Conservation (phyloP, 495 filamentous ascomycete genomes). For the Daldinia childiae region DNA sequence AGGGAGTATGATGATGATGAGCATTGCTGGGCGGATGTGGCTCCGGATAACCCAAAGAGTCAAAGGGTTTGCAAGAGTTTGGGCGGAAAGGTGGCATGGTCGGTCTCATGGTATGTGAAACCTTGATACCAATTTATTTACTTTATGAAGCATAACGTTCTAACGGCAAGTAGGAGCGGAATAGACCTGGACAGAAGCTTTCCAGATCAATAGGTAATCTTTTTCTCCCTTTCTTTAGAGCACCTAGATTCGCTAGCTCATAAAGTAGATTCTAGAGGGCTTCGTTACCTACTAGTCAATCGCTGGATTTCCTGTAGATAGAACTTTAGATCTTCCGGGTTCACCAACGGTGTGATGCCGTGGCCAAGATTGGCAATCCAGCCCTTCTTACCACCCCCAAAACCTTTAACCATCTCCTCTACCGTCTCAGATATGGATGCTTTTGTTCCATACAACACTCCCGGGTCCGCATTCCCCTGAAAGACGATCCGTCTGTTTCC, state of each 20-base stretch:
- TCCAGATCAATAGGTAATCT: slow-evolving; percentile 24
- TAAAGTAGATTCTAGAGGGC: not conserved
- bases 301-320: slow-evolving; percentile 94
- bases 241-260: not conserved
- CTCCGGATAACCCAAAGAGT: slow-evolving; percentile 50
- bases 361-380: slow-evolving; percentile 92
- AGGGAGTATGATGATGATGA: slow-evolving; percentile 51
- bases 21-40: slow-evolving; percentile 56
- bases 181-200: slow-evolving; percentile 43
- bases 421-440: slow-evolving; percentile 82
- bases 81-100: slow-evolving; percentile 51
- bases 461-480: slow-evolving; percentile 96
- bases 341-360: slow-evolving; percentile 91
- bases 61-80: slow-evolving; percentile 56
- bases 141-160: not conserved
- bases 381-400: slow-evolving; percentile 67
- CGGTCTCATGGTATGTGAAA: slow-evolving; percentile 55
- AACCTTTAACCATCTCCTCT: slow-evolving; percentile 84
- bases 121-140: slow-evolving; percentile 6
- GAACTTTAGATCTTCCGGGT: slow-evolving; percentile 90
- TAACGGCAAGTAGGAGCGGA: slow-evolving; percentile 33
- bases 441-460: slow-evolving; percentile 85
- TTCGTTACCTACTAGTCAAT: slow-evolving; percentile 50
- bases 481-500: slow-evolving; percentile 75
- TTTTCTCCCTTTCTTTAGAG: not conserved